phyloP scores from a whole-genome alignment of 495 filamentous ascomycete species.

The Tuber aestivum region DNA sequence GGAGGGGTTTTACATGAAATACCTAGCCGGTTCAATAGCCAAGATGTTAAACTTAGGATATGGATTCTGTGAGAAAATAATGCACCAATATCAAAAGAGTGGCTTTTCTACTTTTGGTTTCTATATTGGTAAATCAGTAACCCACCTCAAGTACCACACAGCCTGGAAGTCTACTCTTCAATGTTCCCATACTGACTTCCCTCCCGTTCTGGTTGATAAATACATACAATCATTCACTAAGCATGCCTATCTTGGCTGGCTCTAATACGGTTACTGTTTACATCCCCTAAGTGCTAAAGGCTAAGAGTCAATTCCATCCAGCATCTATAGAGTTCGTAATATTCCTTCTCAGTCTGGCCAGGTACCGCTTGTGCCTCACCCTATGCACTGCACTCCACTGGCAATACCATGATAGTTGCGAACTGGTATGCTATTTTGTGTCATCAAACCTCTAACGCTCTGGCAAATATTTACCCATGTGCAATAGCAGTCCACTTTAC shows the following conservation, averaged over 20 bases:
- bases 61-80: not conserved
- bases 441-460: no score
- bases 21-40: not conserved
- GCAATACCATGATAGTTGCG: no score
- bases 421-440: no score
- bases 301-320: not conserved
- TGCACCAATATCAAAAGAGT: not conserved
- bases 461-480: no score
- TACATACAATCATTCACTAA: not conserved
- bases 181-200: not conserved
- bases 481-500: no score
- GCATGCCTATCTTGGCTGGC: not conserved
- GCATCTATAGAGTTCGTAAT: not conserved
- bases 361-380: not conserved
- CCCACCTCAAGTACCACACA: not conserved
- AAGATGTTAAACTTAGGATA: not conserved
- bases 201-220: not conserved
- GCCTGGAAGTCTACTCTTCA: not conserved
- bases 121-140: not conserved
- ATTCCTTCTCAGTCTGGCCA: not conserved
- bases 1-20: no score
- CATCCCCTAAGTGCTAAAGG: not conserved
- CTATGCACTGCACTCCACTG: not conserved
- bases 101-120: not conserved
- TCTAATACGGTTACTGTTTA: not conserved